Evolutionary conservation across 371 early-diverging fungal species (phyloP).

Genomic region (Batkoa obscura): DNA sequence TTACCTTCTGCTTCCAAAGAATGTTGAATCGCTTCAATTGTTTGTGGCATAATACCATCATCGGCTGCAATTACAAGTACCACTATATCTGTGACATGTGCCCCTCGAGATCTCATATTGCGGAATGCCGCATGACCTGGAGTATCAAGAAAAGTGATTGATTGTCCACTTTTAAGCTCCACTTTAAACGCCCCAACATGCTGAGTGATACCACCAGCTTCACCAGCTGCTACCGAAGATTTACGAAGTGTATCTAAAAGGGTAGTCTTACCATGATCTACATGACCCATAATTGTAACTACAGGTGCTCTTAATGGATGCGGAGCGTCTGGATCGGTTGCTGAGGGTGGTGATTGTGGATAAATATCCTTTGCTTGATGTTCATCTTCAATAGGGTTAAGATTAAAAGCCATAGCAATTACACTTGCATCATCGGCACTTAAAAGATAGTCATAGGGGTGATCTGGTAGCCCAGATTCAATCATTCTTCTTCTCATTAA

Average conservation of each 20-base stretch:
- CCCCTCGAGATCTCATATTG: constrained; percentile 85
- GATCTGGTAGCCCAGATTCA: constrained; percentile 52
- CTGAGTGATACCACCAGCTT: constrained; percentile 94
- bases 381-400: constrained; percentile 48
- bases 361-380: constrained; percentile 31
- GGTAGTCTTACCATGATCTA: constrained; percentile 99
- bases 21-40: constrained; percentile 85
- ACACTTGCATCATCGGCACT: constrained; percentile 64
- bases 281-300: constrained; percentile 98
- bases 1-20: constrained; percentile 52
- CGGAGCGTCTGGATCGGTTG: constrained; percentile 24
- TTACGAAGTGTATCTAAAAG: constrained; percentile 83
- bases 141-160: constrained; percentile 88
- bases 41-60: constrained; percentile 96
- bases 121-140: constrained; percentile 94
- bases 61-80: constrained; percentile 92
- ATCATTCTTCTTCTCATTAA: constrained; percentile 14
- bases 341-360: constrained; percentile 10
- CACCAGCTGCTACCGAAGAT: constrained; percentile 78
- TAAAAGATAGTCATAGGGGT: constrained; percentile 48
- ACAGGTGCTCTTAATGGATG: constrained; percentile 71
- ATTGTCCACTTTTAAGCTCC: constrained; percentile 19
- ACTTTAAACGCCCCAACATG: constrained; percentile 84
- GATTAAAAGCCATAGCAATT: constrained; percentile 66
- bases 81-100: constrained; percentile 82